Conservation (phyloP, 768 basidiomycete species). For the Auricularia cornea region DNA sequence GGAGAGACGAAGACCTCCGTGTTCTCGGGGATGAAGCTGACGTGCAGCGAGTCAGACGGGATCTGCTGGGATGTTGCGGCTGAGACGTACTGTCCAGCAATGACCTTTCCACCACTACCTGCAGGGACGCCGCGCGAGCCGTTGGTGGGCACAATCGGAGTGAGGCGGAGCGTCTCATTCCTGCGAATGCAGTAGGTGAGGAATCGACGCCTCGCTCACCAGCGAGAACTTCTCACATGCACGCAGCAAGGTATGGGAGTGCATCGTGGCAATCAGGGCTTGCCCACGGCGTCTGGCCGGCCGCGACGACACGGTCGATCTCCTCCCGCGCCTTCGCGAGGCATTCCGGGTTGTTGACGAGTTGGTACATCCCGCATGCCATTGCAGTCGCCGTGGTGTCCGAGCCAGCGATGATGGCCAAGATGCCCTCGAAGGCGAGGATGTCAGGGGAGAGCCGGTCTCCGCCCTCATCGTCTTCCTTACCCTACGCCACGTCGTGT, state of each 20-base stretch:
- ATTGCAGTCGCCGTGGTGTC: conserved; percentile 23
- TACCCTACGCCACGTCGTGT: neutral
- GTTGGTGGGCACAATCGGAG: conserved; percentile 41
- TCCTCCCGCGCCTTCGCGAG: conserved; percentile 3
- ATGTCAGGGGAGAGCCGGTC: neutral
- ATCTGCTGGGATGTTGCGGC: neutral
- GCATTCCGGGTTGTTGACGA: conserved; percentile 6
- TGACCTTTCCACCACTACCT: conserved; percentile 28
- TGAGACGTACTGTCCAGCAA: conserved; percentile 33
- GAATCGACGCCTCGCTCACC: neutral
- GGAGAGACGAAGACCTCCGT: conserved; percentile 36
- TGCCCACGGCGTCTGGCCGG: neutral
- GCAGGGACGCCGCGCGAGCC: conserved; percentile 33
- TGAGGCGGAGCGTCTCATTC: conserved; percentile 42
- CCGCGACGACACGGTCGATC: conserved; percentile 5
- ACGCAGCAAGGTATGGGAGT: conserved; percentile 5
- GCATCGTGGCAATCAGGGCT: neutral
- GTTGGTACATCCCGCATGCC: conserved; percentile 16
- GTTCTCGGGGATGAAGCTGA: conserved; percentile 37
- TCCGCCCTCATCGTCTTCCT: neutral
- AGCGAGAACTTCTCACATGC: neutral
- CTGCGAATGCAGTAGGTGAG: conserved; percentile 17
- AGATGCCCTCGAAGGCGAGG: neutral
- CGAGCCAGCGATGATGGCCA: neutral
- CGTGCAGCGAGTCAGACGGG: neutral